phyloP scores from a whole-genome alignment of 208 protist genomes.

The Sergeia podlipaevii region DNA sequence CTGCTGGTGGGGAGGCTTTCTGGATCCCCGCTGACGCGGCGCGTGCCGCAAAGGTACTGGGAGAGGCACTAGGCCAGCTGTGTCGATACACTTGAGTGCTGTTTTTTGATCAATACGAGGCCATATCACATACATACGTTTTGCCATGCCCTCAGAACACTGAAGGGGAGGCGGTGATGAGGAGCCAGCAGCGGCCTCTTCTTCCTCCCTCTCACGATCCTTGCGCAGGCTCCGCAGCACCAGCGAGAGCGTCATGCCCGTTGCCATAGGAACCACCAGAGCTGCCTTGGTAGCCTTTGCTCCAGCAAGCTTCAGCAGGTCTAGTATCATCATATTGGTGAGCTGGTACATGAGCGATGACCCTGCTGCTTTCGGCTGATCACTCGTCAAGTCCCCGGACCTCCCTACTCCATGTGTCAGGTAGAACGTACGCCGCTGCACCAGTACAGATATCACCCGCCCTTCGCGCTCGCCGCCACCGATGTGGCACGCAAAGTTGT shows the following conservation, averaged over 20 bases:
- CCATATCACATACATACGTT: conserved; percentile 90
- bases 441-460: conserved; percentile 79
- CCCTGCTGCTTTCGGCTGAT: conserved; percentile 98
- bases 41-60: conserved; percentile 46
- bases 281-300: conserved; percentile 28
- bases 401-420: conserved; percentile 96
- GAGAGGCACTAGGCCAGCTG: conserved; percentile 63
- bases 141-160: too few species aligned
- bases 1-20: conserved; percentile 25
- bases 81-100: conserved; percentile 95
- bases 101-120: conserved; percentile 98
- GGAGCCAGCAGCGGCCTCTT: neutral
- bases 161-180: too few species aligned
- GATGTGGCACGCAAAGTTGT: conserved; percentile 85
- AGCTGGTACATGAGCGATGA: conserved; percentile 93
- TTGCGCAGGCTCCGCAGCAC: conserved; percentile 63
- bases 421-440: conserved; percentile 80
- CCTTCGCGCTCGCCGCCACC: conserved; percentile 97
- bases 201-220: conserved; percentile 10
- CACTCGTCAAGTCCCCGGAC: conserved; percentile 90
- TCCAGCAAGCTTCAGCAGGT: conserved; percentile 71
- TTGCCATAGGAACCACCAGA: conserved; percentile 94
- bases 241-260: conserved; percentile 94
- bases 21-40: neutral
- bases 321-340: conserved; percentile 86